Evolutionary conservation across 306 rosid genomes (phyloP), one percentile per base, ranked within the genome.

Genomic region (Cicer yamashitae): DNA sequence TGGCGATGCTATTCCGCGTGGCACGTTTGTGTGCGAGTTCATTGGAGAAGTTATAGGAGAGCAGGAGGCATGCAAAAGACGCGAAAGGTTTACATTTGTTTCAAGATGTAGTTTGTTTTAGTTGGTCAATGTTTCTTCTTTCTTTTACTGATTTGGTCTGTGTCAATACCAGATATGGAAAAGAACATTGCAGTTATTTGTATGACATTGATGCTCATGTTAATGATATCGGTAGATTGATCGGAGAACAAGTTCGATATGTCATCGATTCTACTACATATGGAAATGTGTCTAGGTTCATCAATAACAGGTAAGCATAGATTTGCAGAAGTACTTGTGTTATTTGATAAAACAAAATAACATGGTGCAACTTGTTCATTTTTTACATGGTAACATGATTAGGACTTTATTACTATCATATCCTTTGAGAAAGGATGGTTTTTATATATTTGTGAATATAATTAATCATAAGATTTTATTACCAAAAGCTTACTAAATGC

Each of bases 231-330:
- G 82, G 93, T 74, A 84, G 93, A 86, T 53, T 91, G 84, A 74
- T 86, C 2, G 93, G 89, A 57, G 97, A 87, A 67, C 87, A 85
- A 73, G 79, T 77, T 25, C 77, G 51, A 50, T 87, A 81, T 79
- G 82, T 73, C 43, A 87, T 93, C 18, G 98, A 93, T 82, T 77
- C 97, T 67, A 85, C 93, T 13, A 74, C 78, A 51, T 93, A 82
- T 66, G 98, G 97, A 78, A 93, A 93, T 62, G 89, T 93, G 67
- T 88, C 98, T 15, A 88, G 97, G 77, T 93, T 93, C 83, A 86
- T 93, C 82, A 91, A 91, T 87, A 91, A 83, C 77, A 89, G 98
- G 98, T 91, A 75, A 84, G 43, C 52, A 8, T 7, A 10, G 17
- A 64, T 56, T 30, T 67, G 22, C 60, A 34, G 9, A 76, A 59